Base-by-base conservation (phyloP, 2,329 filamentous ascomycete genomes). In the Pestalotiopsis sp. region DNA sequence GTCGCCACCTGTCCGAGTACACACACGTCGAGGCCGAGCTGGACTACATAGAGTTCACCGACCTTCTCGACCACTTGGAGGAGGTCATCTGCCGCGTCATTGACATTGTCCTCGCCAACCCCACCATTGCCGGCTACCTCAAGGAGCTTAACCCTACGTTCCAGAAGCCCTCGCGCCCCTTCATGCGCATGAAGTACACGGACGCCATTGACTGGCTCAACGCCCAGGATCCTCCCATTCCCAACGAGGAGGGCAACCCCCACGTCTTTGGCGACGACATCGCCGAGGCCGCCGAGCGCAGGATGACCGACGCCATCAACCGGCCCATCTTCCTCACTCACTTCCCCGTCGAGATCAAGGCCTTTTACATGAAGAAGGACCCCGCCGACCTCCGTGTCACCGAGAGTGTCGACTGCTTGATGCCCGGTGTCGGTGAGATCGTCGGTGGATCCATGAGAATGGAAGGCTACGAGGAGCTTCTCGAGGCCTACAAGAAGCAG, bases 301-400 rank as follows among this genome's bases (percentile, higher is more conserved):
- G 87, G 79, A 99, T 99, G 96, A 98, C 95, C 1, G 96, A 99
- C 80, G 92, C 92, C 75, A 97, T 99, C 86, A 96, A 97, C 90
- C 86, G 90, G 67, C 96, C 96, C 71, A 97, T 99, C 81, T 93
- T 98, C 85, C 87, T 98, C 57, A 98, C 95, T 2, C 95, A 98
- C 83, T 99, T 99, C 89, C 96, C 96, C 23, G 91, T 91, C 69
- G 94, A 95, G 84, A 97, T 99, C 87, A 99, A 99, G 87, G 93
- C 96, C 1, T 99, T 99, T 82, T 99, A 99, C 88, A 99, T 99
- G 96, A 92, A 95, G 83, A 95, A 92, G 83, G 96, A 95, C 75
- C 85, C 87, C 58, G 82, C 87, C 38, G 96, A 99, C 78, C 84
- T 82, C 38, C 89, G 95, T 31, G 94, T 98, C 36, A 99, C 96